A percentile compares a stretch with the other conserved stretches of the same genome.
Conservation (phyloP, 2,329 filamentous ascomycete species). For the Aureobasidium uvarum region DNA sequence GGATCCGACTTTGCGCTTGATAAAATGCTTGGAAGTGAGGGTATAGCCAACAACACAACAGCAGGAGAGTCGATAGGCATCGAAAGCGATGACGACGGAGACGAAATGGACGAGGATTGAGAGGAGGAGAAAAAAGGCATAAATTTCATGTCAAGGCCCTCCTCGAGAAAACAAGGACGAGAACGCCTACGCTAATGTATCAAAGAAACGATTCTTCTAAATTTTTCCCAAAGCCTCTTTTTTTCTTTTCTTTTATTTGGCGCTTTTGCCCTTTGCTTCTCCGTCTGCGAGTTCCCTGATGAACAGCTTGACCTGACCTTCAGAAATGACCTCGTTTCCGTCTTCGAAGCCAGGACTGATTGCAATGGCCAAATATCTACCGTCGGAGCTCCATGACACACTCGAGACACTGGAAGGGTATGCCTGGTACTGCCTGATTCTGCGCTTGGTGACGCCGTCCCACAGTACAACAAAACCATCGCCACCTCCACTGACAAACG, state of each 20-base stretch:
- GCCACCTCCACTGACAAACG: slow-evolving; percentile 85
- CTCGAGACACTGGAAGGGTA: slow-evolving; percentile 76
- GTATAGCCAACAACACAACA: background rate
- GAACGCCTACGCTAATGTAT: slow-evolving; percentile 29
- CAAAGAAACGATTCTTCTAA: slow-evolving; percentile 7
- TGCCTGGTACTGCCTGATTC: slow-evolving; percentile 85
- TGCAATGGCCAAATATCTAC: slow-evolving; percentile 73
- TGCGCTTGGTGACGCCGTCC: slow-evolving; percentile 87
- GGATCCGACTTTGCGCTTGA: slow-evolving; percentile 38
- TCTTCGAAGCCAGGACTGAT: slow-evolving; percentile 87
- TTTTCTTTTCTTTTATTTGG: slow-evolving; percentile 49
- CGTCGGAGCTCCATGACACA: slow-evolving; percentile 73
- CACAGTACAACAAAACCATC: slow-evolving; percentile 90
- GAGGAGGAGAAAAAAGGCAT: background rate
- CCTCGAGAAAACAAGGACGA: background rate
- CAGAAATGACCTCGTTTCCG: slow-evolving; percentile 75
- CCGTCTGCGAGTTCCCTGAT: slow-evolving; percentile 81
- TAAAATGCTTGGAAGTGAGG: slow-evolving; percentile 37
- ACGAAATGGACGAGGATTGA: slow-evolving; percentile 43
- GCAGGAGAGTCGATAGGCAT: slow-evolving; percentile 37
- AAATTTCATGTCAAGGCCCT: slow-evolving; percentile 1
- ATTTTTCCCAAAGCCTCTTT: background rate
- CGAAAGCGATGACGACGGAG: slow-evolving; percentile 49
- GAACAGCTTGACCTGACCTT: slow-evolving; percentile 68
- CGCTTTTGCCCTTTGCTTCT: slow-evolving; percentile 82